These are phyloP conservation scores for Stipa capillata DNA, from an alignment of 176 grass and related monocot genomes.

Conservation along the genomic window DNA sequence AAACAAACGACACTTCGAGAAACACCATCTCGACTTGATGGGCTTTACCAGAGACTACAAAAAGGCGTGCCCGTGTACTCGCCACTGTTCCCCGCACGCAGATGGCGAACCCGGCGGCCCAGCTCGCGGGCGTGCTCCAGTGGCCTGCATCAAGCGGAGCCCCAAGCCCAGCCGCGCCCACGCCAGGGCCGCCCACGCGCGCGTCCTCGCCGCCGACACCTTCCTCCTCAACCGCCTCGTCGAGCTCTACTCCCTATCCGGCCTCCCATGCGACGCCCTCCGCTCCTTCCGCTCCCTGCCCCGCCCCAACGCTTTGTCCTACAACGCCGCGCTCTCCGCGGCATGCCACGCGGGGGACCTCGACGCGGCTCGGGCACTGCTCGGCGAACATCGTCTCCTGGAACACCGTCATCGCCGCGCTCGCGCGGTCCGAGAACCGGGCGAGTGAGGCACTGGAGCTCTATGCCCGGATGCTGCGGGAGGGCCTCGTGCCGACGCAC, in stretches of 20 bases:
- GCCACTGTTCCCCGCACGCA: too few species aligned
- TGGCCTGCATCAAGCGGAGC: conserved; percentile 43
- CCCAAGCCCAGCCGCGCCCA: conserved; percentile 21
- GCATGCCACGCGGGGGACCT: conserved; percentile 46
- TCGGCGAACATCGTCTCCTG: conserved; percentile 61
- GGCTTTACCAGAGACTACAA: not conserved
- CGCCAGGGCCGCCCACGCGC: conserved; percentile 56
- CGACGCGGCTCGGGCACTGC: conserved; percentile 42
- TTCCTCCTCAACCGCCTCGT: conserved; percentile 90
- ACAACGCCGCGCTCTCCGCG: conserved; percentile 51
- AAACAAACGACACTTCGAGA: too few species aligned
- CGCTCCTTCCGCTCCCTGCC: conserved; percentile 43
- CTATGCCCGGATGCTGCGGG: conserved; percentile 41
- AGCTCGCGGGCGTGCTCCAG: conserved; percentile 26
- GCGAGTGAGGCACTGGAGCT: conserved; percentile 44
- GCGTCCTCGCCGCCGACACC: conserved; percentile 48
- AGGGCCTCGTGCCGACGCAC: conserved; percentile 53
- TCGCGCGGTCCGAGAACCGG: conserved; percentile 26
- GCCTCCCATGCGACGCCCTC: conserved; percentile 44
- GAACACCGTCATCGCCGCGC: conserved; percentile 67
- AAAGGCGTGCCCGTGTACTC: not conserved
- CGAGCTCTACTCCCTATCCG: conserved; percentile 73
- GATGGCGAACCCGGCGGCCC: conserved; percentile 31
- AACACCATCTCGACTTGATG: too few species aligned
- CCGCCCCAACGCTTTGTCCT: conserved; percentile 66